Evolutionary conservation across 2,329 filamentous ascomycete species (phyloP).

Genomic region (Botrytis galanthina): DNA sequence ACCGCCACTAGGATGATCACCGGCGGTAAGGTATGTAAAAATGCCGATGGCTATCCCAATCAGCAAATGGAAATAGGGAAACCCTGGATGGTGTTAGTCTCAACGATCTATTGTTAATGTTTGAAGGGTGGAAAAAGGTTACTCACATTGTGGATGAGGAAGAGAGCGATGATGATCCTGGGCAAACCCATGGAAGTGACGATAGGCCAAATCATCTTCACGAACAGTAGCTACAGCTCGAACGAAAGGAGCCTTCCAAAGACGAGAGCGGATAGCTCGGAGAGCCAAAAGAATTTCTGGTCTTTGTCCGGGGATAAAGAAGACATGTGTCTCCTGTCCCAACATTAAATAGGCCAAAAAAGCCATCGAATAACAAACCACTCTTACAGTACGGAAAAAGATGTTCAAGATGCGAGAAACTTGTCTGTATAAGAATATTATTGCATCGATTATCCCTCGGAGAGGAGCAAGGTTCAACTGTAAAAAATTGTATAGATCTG

Average conservation of each 20-base stretch:
- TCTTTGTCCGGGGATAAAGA: not conserved
- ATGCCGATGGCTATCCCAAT: not conserved
- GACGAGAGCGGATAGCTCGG: not conserved
- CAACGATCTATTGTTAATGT: not conserved
- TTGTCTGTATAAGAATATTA: not conserved
- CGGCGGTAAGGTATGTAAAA: not conserved
- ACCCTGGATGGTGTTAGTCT: not conserved
- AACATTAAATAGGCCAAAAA: not conserved
- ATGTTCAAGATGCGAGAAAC: not conserved
- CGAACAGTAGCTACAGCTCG: not conserved
- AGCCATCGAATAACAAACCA: accelerated
- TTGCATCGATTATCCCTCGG: not conserved
- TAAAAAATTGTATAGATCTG: not conserved
- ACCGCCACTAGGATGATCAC: not conserved
- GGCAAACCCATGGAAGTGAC: not conserved
- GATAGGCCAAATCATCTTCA: not conserved
- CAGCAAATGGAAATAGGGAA: conserved; percentile 2
- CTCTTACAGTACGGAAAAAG: accelerated
- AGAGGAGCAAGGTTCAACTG: not conserved
- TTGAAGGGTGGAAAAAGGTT: too few relatives aligned
- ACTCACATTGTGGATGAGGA: conserved; percentile 10
- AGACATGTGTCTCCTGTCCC: not conserved
- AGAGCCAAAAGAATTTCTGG: not conserved
- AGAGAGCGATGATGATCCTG: not conserved
- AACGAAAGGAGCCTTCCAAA: not conserved